phyloP scores from a whole-genome alignment of 257 asterid genomes.

The Nyctanthes arbortristis region DNA sequence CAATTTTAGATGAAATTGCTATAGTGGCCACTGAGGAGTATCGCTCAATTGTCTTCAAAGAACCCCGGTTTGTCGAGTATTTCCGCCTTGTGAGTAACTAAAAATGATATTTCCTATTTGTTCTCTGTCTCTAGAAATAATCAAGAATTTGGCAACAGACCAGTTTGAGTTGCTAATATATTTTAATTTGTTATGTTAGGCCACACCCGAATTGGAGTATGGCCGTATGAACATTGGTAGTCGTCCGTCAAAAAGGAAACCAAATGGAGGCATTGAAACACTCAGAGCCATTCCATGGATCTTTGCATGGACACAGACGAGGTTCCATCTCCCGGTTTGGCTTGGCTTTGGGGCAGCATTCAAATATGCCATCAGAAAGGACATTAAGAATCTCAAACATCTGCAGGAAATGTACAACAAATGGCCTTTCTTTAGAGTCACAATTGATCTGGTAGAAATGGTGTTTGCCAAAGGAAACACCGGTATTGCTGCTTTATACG shows the following conservation, averaged over 20 bases:
- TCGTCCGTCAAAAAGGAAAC: slow-evolving; percentile 63
- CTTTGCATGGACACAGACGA: slow-evolving; percentile 69
- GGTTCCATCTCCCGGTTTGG: slow-evolving; percentile 73
- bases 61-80: slow-evolving; percentile 69
- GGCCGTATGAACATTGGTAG: slow-evolving; percentile 73
- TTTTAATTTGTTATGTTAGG: slow-evolving; percentile 27
- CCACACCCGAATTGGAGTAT: slow-evolving; percentile 64
- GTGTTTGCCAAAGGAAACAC: slow-evolving; percentile 74
- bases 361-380: slow-evolving; percentile 46
- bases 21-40: slow-evolving; percentile 56
- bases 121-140: background rate
- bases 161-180: background rate
- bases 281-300: slow-evolving; percentile 73
- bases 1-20: slow-evolving; percentile 54
- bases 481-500: slow-evolving; percentile 53
- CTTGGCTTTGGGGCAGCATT: slow-evolving; percentile 67
- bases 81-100: slow-evolving; percentile 60
- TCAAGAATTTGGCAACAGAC: background rate
- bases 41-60: slow-evolving; percentile 59
- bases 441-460: slow-evolving; percentile 64
- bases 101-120: background rate
- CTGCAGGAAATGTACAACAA: slow-evolving; percentile 60
- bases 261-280: slow-evolving; percentile 65
- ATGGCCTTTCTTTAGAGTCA: slow-evolving; percentile 71
- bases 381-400: slow-evolving; percentile 42